Conservation (phyloP, 257 asterid genomes). For the Solanum medicagineum region DNA sequence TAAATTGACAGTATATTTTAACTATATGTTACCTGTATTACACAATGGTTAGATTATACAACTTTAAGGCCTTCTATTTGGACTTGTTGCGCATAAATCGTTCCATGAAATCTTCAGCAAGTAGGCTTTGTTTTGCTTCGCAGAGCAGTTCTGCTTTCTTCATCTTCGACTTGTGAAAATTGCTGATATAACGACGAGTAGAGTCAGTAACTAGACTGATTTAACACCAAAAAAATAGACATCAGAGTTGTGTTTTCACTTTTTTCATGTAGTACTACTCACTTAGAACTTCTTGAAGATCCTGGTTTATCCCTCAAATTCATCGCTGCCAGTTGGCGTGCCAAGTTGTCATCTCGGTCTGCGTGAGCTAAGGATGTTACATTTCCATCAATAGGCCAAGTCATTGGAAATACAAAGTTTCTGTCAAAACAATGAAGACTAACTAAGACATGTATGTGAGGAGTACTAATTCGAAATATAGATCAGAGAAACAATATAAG, state of each 20-base stretch:
- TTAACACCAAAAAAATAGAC: not conserved
- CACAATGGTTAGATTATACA: not conserved
- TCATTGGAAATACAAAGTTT: conserved; percentile 10
- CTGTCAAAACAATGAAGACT: not conserved
- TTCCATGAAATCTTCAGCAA: not conserved
- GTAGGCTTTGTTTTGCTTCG: not conserved
- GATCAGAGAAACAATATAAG: not conserved
- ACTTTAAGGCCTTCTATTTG: not conserved
- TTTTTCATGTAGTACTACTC: not conserved
- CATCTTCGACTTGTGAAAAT: not conserved
- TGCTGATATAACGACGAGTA: not conserved
- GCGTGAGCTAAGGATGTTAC: not conserved
- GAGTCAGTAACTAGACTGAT: not conserved
- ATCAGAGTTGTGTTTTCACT: not conserved
- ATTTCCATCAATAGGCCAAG: conserved; percentile 3
- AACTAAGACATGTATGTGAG: not conserved
- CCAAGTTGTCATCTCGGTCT: not conserved
- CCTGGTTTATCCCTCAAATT: not conserved
- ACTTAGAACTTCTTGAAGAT: not conserved
- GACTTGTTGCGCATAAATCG: not conserved
- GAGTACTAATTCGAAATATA: not conserved
- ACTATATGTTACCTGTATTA: not conserved
- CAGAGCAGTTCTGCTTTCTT: not conserved
- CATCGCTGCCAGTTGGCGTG: not conserved
- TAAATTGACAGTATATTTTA: not conserved